Base-by-base conservation (phyloP, 2,329 filamentous ascomycete species). In the Arthrobotrys entomopaga region DNA sequence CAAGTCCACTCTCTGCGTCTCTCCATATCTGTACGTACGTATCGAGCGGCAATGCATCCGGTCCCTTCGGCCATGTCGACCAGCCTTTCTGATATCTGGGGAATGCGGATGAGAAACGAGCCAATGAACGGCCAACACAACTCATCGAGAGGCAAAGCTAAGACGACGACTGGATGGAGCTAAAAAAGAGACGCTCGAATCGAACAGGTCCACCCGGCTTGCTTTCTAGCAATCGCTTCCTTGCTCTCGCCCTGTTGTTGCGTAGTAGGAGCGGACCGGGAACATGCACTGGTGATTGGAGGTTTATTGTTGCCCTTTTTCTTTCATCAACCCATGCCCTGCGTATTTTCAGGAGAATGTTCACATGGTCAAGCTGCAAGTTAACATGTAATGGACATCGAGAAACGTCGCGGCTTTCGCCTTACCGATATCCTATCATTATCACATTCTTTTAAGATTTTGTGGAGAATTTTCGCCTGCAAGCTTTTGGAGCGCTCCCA, bases 51-150 rank as follows among this genome's bases (percentile, higher is more conserved):
- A n/a, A n/a, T n/a, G n/a, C n/a, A n/a, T n/a, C n/a, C n/a, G n/a
- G n/a, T n/a, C n/a, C 10, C 29, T 7, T 34, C 29, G 29, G 10
- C 10, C 29, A 6, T 2, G 29, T 34, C 29, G 29, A 34, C 29
- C 29, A 2, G 29, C 29, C 29, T 34, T 34, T 34, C 29, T 34
- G 56, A 63, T 34, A 53, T 15, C 38, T 24, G 22, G 53, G 29
- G 29, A 57, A 29, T 29, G 29, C 29, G 16, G 16, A 46, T n/a
- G 42, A 46, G 42, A 46, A 46, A 19, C 29, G 48, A 59, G 22
- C 63, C 63, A 66, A 66, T 69, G 29, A 61, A 34, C 52, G 56
- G 19, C 65, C 56, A 67, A 67, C 54, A 69, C 56, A 69, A 69
- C 65, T 60, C 65, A 69, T 67, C 64, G 29, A 34, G 29, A 34